phyloP scores from a whole-genome alignment of 345 rosid genomes.

The Arabis hirsuta region DNA sequence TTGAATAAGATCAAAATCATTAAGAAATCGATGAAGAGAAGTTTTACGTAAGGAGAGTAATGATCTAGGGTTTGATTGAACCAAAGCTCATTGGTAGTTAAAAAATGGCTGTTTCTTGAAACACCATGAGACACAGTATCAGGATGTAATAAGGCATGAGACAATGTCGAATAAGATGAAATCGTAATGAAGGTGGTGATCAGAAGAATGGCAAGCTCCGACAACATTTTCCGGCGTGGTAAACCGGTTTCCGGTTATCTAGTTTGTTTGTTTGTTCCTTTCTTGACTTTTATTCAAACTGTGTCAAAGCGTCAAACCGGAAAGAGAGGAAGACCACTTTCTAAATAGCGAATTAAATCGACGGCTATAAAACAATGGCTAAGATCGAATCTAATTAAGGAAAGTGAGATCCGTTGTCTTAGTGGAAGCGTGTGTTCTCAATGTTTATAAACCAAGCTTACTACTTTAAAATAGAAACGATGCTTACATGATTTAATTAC shows the following conservation, averaged over 20 bases:
- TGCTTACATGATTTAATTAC: too few species aligned
- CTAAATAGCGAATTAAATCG: constrained; percentile 3
- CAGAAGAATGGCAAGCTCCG: not conserved
- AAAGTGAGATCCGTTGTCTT: constrained; percentile 18
- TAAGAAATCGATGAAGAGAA: not conserved
- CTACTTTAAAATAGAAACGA: too few species aligned
- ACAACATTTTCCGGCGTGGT: constrained; percentile 22
- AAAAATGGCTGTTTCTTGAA: constrained; percentile 46
- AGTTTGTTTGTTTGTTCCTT: not conserved
- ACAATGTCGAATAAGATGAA: constrained; percentile 26
- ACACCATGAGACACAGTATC: constrained; percentile 41
- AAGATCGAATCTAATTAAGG: constrained; percentile 6
- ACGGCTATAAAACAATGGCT: not conserved
- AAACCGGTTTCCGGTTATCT: constrained; percentile 5
- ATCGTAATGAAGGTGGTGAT: constrained; percentile 11
- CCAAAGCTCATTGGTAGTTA: constrained; percentile 76
- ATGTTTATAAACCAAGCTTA: too few species aligned
- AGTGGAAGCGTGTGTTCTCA: constrained; percentile 2
- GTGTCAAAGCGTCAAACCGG: not conserved
- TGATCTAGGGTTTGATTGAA: constrained; percentile 89
- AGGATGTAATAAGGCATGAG: constrained; percentile 48
- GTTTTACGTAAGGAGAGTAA: constrained; percentile 66
- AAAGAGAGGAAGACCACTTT: constrained; percentile 34
- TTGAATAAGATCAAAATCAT: not conserved
- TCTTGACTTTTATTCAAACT: not conserved